These are phyloP conservation scores for Chrysochromulina parva DNA, from an alignment of 78 protist genomes.

Conservation along the genomic window DNA sequence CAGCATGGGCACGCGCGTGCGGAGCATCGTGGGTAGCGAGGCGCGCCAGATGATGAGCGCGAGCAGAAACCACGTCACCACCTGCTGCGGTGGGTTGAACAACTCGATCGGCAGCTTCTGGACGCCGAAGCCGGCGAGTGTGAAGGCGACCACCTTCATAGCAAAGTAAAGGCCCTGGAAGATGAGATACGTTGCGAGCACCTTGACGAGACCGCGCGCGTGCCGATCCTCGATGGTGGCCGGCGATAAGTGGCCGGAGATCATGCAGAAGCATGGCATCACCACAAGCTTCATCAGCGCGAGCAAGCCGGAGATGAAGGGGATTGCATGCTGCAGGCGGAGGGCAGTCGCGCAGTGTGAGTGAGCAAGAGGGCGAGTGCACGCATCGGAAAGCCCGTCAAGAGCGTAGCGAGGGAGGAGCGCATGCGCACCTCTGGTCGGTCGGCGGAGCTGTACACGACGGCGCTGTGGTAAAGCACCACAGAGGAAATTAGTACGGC, in stretches of 20 bases:
- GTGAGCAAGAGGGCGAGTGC: too few species aligned
- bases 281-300: not conserved
- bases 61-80: conserved; percentile 8
- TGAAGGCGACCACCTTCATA: not conserved
- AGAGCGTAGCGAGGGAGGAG: too few species aligned
- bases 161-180: not conserved
- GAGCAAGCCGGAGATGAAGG: not conserved
- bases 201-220: not conserved
- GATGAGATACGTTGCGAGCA: not conserved
- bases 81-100: not conserved
- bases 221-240: too few species aligned
- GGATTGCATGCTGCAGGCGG: not conserved
- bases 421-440: not conserved
- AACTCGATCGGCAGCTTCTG: not conserved
- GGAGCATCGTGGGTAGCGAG: not conserved
- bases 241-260: not conserved
- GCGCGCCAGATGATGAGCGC: not conserved
- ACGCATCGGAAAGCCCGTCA: too few species aligned
- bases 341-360: too few species aligned
- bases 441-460: not conserved
- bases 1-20: not conserved
- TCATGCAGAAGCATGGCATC: not conserved
- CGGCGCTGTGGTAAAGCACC: not conserved
- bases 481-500: not conserved
- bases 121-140: not conserved